phyloP scores from a whole-genome alignment of 176 grass and related monocot species.

The Avena sativa region DNA sequence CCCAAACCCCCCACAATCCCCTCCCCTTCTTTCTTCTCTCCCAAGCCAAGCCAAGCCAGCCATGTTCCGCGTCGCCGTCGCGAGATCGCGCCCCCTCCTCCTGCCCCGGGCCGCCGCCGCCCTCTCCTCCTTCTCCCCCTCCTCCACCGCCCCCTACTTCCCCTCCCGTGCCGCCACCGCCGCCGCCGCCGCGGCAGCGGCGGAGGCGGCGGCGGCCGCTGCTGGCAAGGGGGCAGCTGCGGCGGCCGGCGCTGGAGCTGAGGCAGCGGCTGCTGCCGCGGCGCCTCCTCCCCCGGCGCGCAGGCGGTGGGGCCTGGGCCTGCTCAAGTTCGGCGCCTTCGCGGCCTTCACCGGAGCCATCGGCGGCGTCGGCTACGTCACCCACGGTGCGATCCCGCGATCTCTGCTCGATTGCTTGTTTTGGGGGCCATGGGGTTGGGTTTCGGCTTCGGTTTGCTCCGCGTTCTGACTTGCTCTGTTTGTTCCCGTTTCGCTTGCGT shows the following conservation, averaged over 20 bases:
- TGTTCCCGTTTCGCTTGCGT: slow-evolving; percentile 12
- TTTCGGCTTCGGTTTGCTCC: background rate
- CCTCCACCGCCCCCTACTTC: slow-evolving; percentile 2
- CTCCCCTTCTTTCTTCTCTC: background rate
- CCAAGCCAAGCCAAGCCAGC: slow-evolving; percentile 49
- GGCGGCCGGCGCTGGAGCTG: slow-evolving; percentile 12
- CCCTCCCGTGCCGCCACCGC: slow-evolving; percentile 5
- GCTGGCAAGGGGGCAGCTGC: background rate
- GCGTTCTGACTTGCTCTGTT: slow-evolving; percentile 19
- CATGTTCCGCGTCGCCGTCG: slow-evolving; percentile 46
- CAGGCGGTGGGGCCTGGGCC: slow-evolving; percentile 57
- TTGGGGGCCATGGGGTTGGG: background rate
- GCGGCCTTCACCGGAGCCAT: slow-evolving; percentile 58
- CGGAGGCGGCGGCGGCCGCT: background rate
- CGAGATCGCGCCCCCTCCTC: slow-evolving; percentile 53
- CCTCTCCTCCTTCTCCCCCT: background rate
- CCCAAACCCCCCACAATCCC: background rate
- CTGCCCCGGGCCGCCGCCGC: slow-evolving; percentile 1
- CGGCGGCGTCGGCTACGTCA: slow-evolving; percentile 60
- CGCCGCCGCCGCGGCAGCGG: background rate
- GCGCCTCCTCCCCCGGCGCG: slow-evolving; percentile 22
- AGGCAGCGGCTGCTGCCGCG: background rate
- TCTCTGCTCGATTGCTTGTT: background rate
- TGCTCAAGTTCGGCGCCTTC: slow-evolving; percentile 66
- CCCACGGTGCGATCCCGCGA: slow-evolving; percentile 58